Conservation (phyloP, 75 land plant genomes). For the Selaginella tamariscina region DNA sequence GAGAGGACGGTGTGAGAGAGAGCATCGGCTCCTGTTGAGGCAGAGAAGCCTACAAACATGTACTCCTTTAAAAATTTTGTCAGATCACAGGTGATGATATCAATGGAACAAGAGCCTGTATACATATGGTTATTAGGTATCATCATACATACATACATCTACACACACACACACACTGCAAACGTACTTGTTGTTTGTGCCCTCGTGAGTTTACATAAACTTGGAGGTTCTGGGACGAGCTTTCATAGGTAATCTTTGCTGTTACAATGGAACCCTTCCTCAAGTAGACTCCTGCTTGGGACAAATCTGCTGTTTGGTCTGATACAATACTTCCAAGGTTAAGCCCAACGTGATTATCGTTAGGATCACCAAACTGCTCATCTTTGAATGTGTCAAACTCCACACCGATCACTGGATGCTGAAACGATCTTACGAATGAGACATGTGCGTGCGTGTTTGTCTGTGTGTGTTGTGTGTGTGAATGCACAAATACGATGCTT, state of each 20-base stretch:
- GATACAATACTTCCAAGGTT: slow-evolving; percentile 42
- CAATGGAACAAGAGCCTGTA: slow-evolving; percentile 35
- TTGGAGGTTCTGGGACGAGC: neutral
- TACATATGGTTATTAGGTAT: no score
- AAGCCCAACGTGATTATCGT: slow-evolving; percentile 47
- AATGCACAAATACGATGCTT: slow-evolving; percentile 21
- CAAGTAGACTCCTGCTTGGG: slow-evolving; percentile 25
- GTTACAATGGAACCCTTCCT: slow-evolving; percentile 33
- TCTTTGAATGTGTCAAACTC: slow-evolving; percentile 46
- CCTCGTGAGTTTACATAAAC: slow-evolving; percentile 5
- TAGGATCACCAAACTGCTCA: slow-evolving; percentile 35
- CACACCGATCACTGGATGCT: slow-evolving; percentile 6
- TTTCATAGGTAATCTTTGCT: slow-evolving; percentile 36
- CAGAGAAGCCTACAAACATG: slow-evolving; percentile 52
- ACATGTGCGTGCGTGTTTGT: no score
- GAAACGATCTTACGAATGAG: no score
- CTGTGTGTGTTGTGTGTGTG: no score
- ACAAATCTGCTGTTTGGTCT: slow-evolving; percentile 16
- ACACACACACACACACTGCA: no score
- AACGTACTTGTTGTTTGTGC: no score
- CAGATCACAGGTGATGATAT: slow-evolving; percentile 41
- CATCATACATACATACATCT: no score
- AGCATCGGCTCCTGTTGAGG: slow-evolving; percentile 39
- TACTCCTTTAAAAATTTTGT: slow-evolving; percentile 34
- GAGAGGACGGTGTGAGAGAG: slow-evolving; percentile 33